Evolutionary conservation across 2,329 filamentous ascomycete genomes (phyloP).

Genomic region (Colletotrichum sp.): DNA sequence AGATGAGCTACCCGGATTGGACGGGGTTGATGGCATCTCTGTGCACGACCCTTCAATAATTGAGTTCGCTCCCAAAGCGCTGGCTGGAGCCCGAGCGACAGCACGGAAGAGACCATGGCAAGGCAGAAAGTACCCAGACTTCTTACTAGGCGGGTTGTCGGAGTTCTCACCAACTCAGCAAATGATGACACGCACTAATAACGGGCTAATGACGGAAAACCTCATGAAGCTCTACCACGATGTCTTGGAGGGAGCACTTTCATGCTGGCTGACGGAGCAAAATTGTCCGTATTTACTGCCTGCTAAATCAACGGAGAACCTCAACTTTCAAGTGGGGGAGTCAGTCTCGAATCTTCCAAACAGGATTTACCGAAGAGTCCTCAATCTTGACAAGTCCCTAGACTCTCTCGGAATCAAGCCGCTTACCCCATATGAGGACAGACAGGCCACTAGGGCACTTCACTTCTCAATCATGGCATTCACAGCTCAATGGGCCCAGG

Average conservation of each 20-base stretch:
- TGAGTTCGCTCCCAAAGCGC: background rate
- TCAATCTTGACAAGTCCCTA: constrained; percentile 50
- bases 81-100: too few species aligned
- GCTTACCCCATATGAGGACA: constrained; percentile 45
- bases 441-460: constrained; percentile 48
- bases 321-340: constrained; percentile 15
- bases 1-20: background rate
- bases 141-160: background rate
- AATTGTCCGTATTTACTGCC: constrained; percentile 51
- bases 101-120: background rate
- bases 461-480: constrained; percentile 57
- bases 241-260: constrained; percentile 56
- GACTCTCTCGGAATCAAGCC: constrained; percentile 42
- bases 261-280: constrained; percentile 58
- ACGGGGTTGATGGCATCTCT: background rate
- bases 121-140: background rate
- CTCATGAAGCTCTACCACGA: constrained; percentile 58
- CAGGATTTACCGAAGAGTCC: constrained; percentile 54
- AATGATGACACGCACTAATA: constrained; percentile 34
- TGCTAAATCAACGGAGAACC: background rate
- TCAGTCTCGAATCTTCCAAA: constrained; percentile 43
- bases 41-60: background rate
- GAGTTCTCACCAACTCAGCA: constrained; percentile 20
- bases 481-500: constrained; percentile 55
- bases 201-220: constrained; percentile 43